Evolutionary conservation across 805 yeast genomes (phyloP), one percentile per base, ranked within the genome.

Genomic region (Saturnispora besseyi): DNA sequence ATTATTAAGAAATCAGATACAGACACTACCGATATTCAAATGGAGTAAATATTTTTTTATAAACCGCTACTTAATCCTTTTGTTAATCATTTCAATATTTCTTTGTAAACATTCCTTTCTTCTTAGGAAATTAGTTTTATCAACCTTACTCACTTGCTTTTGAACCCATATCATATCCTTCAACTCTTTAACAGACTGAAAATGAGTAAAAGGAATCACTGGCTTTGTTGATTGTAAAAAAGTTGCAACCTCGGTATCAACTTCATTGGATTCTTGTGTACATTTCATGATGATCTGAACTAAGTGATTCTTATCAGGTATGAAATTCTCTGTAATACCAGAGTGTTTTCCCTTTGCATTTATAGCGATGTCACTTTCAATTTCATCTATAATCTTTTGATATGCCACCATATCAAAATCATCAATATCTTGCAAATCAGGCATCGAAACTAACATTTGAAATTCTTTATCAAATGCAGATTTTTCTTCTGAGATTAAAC

Each of bases 1-100:
- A 60, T 59, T 29, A 58, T 76, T 33, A 60, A 60, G 29, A 64
- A 64, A 47, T 63, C 53, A 13, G 56, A 55, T 28, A 33, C n/a
- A 5, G 50, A 43, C 10, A 51, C 51, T 18, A 50, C 40, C n/a
- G 51, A 49, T 28, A 45, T 81, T 78, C 4, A 55, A 53, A 34
- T 46, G 45, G 34, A 41, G 32, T 24, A 29, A 24, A 2, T 29
- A 40, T 12, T 29, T n/a, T 37, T 34, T 10, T 43, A 21, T 43
- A 30, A 18, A 26, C 1, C 8, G 9, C 30, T 38, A 38, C n/a
- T 12, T 38, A 26, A 38, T 22, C 42, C 11, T 22, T 22, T 22
- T 15, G 11, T 22, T 12, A 43, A 43, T 32, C 21, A 29, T 13
- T 11, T 45, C 31, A 18, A 45, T 36, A 29, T 40, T 33, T n/a